These are phyloP conservation scores for Setaria viridis DNA, from an alignment of 202 grass and related monocot genomes.

Conservation along the genomic window DNA sequence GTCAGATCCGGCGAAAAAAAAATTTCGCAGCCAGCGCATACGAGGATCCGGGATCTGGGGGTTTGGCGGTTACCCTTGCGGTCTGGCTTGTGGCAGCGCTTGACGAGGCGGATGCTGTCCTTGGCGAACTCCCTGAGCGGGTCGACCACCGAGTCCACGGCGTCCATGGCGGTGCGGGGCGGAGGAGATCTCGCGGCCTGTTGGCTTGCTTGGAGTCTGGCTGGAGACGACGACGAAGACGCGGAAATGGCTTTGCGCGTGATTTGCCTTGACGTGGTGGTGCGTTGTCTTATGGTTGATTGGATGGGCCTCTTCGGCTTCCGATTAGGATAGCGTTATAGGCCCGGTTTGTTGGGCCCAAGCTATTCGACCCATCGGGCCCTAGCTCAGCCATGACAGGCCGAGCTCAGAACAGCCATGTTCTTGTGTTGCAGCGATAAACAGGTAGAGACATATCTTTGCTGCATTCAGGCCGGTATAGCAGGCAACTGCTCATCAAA, in stretches of 20 bases:
- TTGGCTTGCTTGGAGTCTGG: neutral
- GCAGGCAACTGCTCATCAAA: neutral
- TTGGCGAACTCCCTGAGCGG: conserved; percentile 86
- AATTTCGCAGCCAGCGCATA: too few relatives aligned
- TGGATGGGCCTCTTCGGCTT: neutral
- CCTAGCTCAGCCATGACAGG: neutral
- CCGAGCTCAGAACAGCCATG: too few relatives aligned
- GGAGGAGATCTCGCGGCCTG: conserved; percentile 36
- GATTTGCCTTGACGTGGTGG: neutral
- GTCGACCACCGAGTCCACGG: conserved; percentile 89
- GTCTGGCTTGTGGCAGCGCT: conserved; percentile 98
- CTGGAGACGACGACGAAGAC: conserved; percentile 22
- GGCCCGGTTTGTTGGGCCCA: neutral
- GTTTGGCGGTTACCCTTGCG: conserved; percentile 58
- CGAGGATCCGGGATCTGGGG: conserved; percentile 3
- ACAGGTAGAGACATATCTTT: too few relatives aligned
- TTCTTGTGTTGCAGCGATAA: too few relatives aligned
- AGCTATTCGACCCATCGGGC: neutral
- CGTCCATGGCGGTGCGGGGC: conserved; percentile 64
- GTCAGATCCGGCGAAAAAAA: conserved; percentile 42
- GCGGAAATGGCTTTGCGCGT: conserved; percentile 27
- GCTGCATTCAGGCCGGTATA: too few relatives aligned
- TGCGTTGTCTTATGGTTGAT: neutral
- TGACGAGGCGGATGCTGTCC: conserved; percentile 91
- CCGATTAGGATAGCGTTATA: neutral